Percentiles rank a stretch among this genome's conserved stretches.
Evolutionary conservation across 1,139 yeast species (phyloP).

Genomic region (Keqinozyma sinolaborantium): DNA sequence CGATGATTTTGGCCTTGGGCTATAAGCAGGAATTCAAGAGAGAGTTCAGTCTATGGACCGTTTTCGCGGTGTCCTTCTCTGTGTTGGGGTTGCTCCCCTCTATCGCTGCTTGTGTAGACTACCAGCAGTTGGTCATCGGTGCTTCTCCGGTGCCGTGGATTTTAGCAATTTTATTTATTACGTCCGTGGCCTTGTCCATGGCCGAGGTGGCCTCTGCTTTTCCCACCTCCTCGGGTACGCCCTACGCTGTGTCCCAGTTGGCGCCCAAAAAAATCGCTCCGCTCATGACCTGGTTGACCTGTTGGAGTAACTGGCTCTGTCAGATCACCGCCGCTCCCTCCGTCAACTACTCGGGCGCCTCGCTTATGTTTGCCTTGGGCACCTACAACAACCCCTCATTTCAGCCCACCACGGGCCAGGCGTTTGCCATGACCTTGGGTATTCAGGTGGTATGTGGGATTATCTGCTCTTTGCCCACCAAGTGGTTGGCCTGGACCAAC

Average conservation of each 20-base stretch:
- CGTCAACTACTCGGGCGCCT: conserved; percentile 58
- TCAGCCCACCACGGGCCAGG: conserved; percentile 46
- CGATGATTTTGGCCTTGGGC: conserved; percentile 60
- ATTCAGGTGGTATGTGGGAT: conserved; percentile 49
- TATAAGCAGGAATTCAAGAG: conserved; percentile 73
- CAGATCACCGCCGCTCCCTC: conserved; percentile 53
- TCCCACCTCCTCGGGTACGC: conserved; percentile 49
- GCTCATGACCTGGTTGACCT: conserved; percentile 54
- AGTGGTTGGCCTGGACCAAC: conserved; percentile 55
- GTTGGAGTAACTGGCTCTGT: conserved; percentile 53
- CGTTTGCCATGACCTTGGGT: conserved; percentile 48
- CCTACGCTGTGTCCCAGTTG: conserved; percentile 47
- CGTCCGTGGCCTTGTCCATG: conserved; percentile 47
- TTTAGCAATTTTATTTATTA: conserved; percentile 46
- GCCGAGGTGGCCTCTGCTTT: conserved; percentile 47
- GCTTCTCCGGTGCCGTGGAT: conserved; percentile 56
- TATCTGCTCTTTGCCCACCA: conserved; percentile 51
- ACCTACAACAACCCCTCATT: conserved; percentile 32
- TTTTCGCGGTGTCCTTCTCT: conserved; percentile 68
- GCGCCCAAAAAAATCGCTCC: conserved; percentile 54
- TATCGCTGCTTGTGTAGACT: conserved; percentile 55
- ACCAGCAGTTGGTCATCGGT: conserved; percentile 51
- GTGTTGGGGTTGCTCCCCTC: conserved; percentile 73
- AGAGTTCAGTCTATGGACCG: conserved; percentile 59
- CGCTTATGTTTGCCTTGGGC: conserved; percentile 55